Evolutionary conservation across 768 basidiomycete species (phyloP).

Genomic region (Psilocybe azurescens): DNA sequence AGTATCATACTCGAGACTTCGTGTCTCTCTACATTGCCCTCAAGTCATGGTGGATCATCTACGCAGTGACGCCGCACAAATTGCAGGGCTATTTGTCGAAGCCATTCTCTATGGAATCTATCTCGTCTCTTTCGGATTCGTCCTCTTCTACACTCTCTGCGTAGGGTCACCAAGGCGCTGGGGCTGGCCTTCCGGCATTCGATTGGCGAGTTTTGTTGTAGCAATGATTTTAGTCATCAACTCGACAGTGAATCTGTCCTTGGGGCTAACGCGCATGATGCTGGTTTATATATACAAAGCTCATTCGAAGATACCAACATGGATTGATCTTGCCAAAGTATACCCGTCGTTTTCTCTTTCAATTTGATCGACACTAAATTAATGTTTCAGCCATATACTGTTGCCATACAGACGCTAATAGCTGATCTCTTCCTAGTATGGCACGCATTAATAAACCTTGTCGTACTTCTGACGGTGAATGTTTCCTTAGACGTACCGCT

Average conservation of each 20-base stretch:
- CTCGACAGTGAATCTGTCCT: constrained; percentile 10
- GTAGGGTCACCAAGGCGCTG: constrained; percentile 1
- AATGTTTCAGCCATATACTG: constrained; percentile 5
- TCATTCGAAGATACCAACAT: constrained; percentile 1
- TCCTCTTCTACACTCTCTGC: constrained; percentile 3
- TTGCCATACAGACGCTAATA: constrained; percentile 7
- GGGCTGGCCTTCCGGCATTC: constrained; percentile 8
- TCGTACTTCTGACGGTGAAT: background rate
- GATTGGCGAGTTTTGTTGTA: constrained; percentile 3
- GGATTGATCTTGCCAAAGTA: constrained; percentile 14
- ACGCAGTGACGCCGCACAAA: constrained; percentile 15
- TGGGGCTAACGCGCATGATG: constrained; percentile 12
- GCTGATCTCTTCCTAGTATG: constrained; percentile 8
- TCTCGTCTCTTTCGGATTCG: constrained; percentile 18
- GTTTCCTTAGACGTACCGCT: constrained; percentile 6
- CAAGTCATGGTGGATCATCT: constrained; percentile 9
- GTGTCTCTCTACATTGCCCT: too few relatives aligned
- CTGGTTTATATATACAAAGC: constrained; percentile 8
- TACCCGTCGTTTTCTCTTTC: background rate
- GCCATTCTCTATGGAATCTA: constrained; percentile 20
- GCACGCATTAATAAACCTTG: background rate
- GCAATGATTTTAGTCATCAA: constrained; percentile 6
- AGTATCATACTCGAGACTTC: too few relatives aligned
- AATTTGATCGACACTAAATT: too few relatives aligned
- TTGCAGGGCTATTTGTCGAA: constrained; percentile 19